Conservation (phyloP, 805 yeast genomes). For the Starmerella khaoyaiensis region DNA sequence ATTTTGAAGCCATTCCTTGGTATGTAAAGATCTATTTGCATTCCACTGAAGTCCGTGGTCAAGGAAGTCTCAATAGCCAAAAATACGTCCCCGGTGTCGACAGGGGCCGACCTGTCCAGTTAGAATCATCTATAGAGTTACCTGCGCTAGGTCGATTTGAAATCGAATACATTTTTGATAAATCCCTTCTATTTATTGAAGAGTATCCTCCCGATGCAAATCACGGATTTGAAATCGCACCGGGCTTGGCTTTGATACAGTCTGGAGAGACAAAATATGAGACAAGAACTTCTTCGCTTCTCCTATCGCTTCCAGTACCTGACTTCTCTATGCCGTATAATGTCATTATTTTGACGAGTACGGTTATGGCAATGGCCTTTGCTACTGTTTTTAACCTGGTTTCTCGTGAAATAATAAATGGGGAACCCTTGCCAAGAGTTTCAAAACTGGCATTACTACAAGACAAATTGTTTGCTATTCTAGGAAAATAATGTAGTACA, state of each 20-base stretch:
- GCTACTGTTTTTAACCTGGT: slow-evolving; percentile 74
- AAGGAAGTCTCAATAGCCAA: slow-evolving; percentile 23
- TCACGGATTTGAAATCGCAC: slow-evolving; percentile 90
- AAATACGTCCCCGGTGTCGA: slow-evolving; percentile 67
- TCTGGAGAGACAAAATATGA: slow-evolving; percentile 23
- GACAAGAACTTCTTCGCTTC: slow-evolving; percentile 71
- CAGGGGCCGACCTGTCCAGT: slow-evolving; percentile 65
- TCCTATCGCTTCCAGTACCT: slow-evolving; percentile 84
- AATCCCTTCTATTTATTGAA: slow-evolving; percentile 65
- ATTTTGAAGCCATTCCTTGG: slow-evolving; percentile 86
- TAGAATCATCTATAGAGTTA: slow-evolving; percentile 51
- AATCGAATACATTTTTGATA: slow-evolving; percentile 64
- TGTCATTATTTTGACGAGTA: slow-evolving; percentile 85
- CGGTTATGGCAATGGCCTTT: slow-evolving; percentile 82
- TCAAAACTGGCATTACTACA: slow-evolving; percentile 1
- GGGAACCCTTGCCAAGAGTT: slow-evolving; percentile 29
- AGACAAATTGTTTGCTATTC: background rate
- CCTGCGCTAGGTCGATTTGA: slow-evolving; percentile 32
- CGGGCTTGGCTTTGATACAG: slow-evolving; percentile 38
- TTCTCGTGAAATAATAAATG: slow-evolving; percentile 37
- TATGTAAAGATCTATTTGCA: slow-evolving; percentile 73
- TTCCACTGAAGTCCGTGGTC: slow-evolving; percentile 33
- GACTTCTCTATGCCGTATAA: slow-evolving; percentile 98
- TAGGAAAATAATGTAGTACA: too few relatives aligned
- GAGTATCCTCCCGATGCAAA: slow-evolving; percentile 99